Evolutionary conservation across 441 rosid species (phyloP), one percentile per base, ranked within the genome.

Genomic region (Croton laevigatus): DNA sequence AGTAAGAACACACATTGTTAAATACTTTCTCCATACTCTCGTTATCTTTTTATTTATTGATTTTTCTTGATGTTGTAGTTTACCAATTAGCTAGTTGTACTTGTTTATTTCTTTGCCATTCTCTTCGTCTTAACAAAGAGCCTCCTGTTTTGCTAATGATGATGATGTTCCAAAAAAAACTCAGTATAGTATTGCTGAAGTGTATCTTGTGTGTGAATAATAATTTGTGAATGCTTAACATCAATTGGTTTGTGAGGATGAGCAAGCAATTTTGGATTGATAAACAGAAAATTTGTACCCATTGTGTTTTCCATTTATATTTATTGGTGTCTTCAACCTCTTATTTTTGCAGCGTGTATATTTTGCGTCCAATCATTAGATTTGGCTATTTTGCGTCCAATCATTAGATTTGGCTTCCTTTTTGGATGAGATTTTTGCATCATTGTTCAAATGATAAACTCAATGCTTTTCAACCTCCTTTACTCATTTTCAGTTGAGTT

Each of bases 1-100:
- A 88, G 99, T 90, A 83, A 89, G 92, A 76, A 68, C 22, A 44
- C 70, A 63, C 20, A 34, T 53, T 53, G 37, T 75, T 79, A 59
- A 60, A 59, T 27, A 34, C 66, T 46, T 75, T 27, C 53, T 71
- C 66, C 34, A 6, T 65, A 70, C 59, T 69, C 59, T 62, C 46
- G 6, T 34, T 67, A 44, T 14, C 54, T 78, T 11, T 48, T 53
- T 40, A 16, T 36, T 57, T n/a, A 22, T 22, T 54, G 23, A 6
- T 38, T 20, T 59, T 62, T 36, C 54, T 36, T 61, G 19, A 40
- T 38, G 23, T 49, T 22, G 36, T 72, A 17, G 71, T 65, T 57
- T 37, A 48, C 62, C 57, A 16, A 42, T 55, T 37, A 12, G 46
- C 13, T 46, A 58, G 23, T 19, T 62, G 5, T 67, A n/a, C 42